phyloP scores from a whole-genome alignment of 2,329 filamentous ascomycete genomes.

The Rhynchosporium graminicola region DNA sequence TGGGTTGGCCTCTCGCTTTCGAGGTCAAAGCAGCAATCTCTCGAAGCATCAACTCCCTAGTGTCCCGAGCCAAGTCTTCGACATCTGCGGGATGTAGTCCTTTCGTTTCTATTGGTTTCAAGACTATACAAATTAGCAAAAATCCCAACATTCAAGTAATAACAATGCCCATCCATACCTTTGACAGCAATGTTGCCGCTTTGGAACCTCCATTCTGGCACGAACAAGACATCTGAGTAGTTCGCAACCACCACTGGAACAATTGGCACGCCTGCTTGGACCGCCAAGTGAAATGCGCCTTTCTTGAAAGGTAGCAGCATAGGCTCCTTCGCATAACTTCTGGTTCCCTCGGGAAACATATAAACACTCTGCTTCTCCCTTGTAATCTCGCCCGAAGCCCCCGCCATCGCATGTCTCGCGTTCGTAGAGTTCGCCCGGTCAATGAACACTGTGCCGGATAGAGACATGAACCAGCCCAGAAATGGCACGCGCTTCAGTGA shows the following conservation, averaged over 20 bases:
- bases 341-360: conserved; percentile 90
- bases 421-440: conserved; percentile 83
- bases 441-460: conserved; percentile 92
- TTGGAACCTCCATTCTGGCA: conserved; percentile 65
- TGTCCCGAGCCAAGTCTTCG: conserved; percentile 67
- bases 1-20: conserved; percentile 48
- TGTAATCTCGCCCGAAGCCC: conserved; percentile 79
- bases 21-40: conserved; percentile 59
- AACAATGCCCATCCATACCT: conserved; percentile 50
- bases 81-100: conserved; percentile 75
- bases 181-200: conserved; percentile 73
- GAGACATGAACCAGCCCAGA: conserved; percentile 90
- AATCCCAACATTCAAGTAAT: conserved; percentile 1
- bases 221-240: conserved; percentile 71
- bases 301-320: conserved; percentile 96
- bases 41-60: conserved; percentile 73
- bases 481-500: conserved; percentile 78
- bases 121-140: conserved; percentile 51
- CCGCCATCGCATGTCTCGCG: conserved; percentile 81
- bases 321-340: conserved; percentile 83
- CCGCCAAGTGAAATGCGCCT: conserved; percentile 92
- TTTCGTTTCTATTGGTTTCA: conserved; percentile 77
- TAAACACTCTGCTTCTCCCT: conserved; percentile 72
- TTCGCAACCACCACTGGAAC: conserved; percentile 82
- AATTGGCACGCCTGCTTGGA: conserved; percentile 91